Evolutionary conservation across 768 basidiomycete species (phyloP), one percentile per base, ranked within the genome.

Genomic region (Plicaturopsis crispa): DNA sequence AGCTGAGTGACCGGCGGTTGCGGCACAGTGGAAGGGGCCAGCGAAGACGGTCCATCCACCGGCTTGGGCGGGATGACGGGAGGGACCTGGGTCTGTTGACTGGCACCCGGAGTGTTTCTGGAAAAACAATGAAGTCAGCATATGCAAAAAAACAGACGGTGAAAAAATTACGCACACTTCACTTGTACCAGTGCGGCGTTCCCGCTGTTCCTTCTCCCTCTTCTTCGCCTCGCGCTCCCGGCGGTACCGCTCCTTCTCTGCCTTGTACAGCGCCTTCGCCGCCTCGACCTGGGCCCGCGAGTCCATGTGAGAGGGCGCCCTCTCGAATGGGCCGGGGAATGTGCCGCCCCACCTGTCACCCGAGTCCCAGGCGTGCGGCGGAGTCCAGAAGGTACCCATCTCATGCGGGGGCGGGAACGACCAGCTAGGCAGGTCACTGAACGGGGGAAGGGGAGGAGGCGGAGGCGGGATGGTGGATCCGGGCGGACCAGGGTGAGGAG

Each of bases 221-320:
- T 54, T 67, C 40, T 65, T 70, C 18, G 62, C 60, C 34, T 77
- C 73, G 37, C 75, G 69, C 37, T 78, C 74, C 46, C 61, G 60
- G 20, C 82, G 72, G 48, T 85, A 84, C 17, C 63, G 65, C 48
- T 84, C 82, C 50, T 88, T 88, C 56, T 78, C 73, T 1, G 65
- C 67, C 57, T 75, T 82, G 55, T 88, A 88, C 17, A 60, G 58
- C 19, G 63, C 65, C 48, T 84, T 88, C 1, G 84, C 82, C 14
- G 62, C 72, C 48, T 85, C 77, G 3, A 86, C 70, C 21, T 73
- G 65, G 20, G 45, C 50, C 21, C 55, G 50, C 28, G 63, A 49
- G 13, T 56, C 48, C 39, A 51, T 51, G 6, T 28, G n/a, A 5
- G 19, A 12, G 7, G 19, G 24, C 14, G 33, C 12, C n/a, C 20